Evolutionary conservation across 2,329 filamentous ascomycete genomes (phyloP), one percentile per base, ranked within the genome.

Genomic region (Fusarium sp.): DNA sequence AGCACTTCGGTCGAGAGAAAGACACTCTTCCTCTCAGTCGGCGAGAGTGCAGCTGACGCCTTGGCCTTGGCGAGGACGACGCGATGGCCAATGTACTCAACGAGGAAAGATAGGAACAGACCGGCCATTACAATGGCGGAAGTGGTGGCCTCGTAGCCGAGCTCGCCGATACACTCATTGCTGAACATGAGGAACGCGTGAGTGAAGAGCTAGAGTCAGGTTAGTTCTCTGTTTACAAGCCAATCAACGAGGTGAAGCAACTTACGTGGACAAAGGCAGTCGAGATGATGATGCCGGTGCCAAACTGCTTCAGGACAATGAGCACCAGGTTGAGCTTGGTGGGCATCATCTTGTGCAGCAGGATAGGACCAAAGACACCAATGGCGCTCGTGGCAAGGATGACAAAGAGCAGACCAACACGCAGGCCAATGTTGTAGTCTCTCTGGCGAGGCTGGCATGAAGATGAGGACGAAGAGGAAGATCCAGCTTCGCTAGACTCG

Each of bases 91-190:
- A 89, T 71, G 75, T 91, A 94, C 78, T 95, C 93, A 38, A 94
- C 86, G 2, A 93, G 76, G 81, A 95, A 95, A 0, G 93, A 92
- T 4, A 95, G 74, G 80, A 95, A 92, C 2, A 94, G 83, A 0
- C 93, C 93, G 0, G 91, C 93, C 90, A 95, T 93, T 56, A 93
- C 87, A 45, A 95, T 90, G 3, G 93, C 90, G 0, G 92, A 89
- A 0, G 93, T 90, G 0, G 91, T 93, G 5, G 85, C 89, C 81
- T 95, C 93, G 76, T 93, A 95, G 6, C 84, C 79, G 4, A 95
- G 82, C 9, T 87, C 86, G 5, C 91, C 91, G 14, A 95, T 82
- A 76, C 93, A 95, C 59, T 90, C 84, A 74, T 93, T 94, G 22
- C 80, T 84, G 76, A 95, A 95, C 91, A 94, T 94, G 31, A 95